Evolutionary conservation across 1,284 basidiomycete genomes (phyloP).

Genomic region (Fomes fomentarius): DNA sequence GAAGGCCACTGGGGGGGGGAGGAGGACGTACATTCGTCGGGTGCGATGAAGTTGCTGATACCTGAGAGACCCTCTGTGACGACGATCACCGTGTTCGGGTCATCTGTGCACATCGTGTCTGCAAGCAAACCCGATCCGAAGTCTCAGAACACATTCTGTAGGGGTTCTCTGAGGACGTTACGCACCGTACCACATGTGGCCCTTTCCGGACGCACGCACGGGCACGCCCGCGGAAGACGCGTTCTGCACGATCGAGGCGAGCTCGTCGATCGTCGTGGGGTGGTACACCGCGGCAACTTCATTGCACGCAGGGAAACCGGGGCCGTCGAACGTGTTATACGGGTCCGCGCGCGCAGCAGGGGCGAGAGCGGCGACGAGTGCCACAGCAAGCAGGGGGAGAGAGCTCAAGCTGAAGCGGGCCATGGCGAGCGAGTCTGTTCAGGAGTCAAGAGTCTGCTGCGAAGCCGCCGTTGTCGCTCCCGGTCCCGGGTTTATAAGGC

Average conservation of each 20-base stretch:
- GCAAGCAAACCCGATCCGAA: background rate
- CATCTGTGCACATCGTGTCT: constrained; percentile 1
- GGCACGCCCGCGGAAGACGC: background rate
- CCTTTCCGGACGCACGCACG: background rate
- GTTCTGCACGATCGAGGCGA: background rate
- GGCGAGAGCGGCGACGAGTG: background rate
- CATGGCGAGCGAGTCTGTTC: background rate
- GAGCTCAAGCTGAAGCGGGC: background rate
- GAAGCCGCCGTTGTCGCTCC: background rate
- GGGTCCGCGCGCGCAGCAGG: background rate
- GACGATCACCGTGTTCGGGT: background rate
- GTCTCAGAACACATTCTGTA: background rate
- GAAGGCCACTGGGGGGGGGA: background rate
- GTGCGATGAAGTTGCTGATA: background rate
- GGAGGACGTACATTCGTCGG: background rate
- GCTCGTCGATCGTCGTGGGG: background rate
- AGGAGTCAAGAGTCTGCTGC: background rate
- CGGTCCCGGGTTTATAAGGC: background rate
- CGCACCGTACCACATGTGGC: constrained; percentile 1
- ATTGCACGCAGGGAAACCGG: background rate
- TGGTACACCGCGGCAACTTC: too few species aligned
- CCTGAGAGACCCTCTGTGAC: background rate
- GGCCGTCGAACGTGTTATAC: background rate
- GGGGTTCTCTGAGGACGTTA: background rate
- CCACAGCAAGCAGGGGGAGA: background rate